Evolutionary conservation across 2,329 filamentous ascomycete species (phyloP).

Genomic region (Clarireedia paspali): DNA sequence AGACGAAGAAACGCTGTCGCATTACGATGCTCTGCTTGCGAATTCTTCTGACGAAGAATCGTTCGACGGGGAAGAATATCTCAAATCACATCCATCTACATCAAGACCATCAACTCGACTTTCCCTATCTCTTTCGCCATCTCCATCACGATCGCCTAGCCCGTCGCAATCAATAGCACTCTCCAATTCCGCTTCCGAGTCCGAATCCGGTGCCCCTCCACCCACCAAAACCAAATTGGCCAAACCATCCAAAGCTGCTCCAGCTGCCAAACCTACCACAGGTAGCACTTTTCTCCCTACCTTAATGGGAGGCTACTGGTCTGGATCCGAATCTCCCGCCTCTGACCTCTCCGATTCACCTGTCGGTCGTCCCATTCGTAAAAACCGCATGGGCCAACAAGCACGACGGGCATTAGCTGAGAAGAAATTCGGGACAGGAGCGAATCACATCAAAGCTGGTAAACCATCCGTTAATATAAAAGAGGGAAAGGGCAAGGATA

Average conservation of each 20-base stretch:
- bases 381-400: conserved; percentile 69
- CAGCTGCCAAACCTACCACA: conserved; percentile 9
- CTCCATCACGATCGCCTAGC: conserved; percentile 15
- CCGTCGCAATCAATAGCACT: neutral
- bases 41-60: conserved; percentile 28
- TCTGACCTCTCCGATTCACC: conserved; percentile 56
- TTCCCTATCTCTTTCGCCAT: conserved; percentile 18
- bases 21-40: conserved; percentile 26
- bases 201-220: neutral
- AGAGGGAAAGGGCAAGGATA: conserved; percentile 31
- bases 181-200: conserved; percentile 4
- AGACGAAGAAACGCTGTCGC: conserved; percentile 23
- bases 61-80: conserved; percentile 21
- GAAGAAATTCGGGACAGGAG: conserved; percentile 67
- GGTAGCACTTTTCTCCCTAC: conserved; percentile 62
- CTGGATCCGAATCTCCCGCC: conserved; percentile 58
- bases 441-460: conserved; percentile 33
- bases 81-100: conserved; percentile 7
- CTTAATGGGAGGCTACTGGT: conserved; percentile 73
- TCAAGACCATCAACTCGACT: conserved; percentile 10
- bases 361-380: conserved; percentile 49
- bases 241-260: conserved; percentile 10
- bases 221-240: conserved; percentile 17
- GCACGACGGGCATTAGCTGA: conserved; percentile 75
- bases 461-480: conserved; percentile 1